Conservation (phyloP, 1,139 yeast genomes). For the Pneumocystis jirovecii region DNA sequence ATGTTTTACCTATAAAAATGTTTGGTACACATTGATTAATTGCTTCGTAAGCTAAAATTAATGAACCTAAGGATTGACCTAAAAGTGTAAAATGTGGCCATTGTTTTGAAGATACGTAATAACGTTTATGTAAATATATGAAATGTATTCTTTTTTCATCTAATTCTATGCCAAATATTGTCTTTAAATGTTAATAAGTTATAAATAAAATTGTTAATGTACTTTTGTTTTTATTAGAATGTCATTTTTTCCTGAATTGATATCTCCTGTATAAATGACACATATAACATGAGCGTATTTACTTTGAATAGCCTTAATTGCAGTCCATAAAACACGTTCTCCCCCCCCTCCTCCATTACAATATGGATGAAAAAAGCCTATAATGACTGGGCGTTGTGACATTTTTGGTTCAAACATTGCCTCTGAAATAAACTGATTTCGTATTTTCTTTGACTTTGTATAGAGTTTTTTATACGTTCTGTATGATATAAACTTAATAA, state of each 20-base stretch:
- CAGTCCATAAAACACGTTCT: conserved; percentile 92
- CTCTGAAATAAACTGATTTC: not conserved
- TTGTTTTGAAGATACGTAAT: conserved; percentile 49
- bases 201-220: not conserved
- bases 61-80: conserved; percentile 78
- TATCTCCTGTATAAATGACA: conserved; percentile 62
- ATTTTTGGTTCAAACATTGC: not conserved
- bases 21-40: conserved; percentile 60
- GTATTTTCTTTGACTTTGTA: not conserved
- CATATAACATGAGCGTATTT: conserved; percentile 41
- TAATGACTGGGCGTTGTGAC: not conserved
- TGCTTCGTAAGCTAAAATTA: conserved; percentile 56
- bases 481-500: not conserved
- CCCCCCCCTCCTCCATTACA: conserved; percentile 94
- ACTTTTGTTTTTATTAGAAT: conserved; percentile 42
- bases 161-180: conserved; percentile 52
- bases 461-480: not conserved
- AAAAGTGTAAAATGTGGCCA: conserved; percentile 73
- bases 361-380: conserved; percentile 89
- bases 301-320: conserved; percentile 55
- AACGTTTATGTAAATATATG: conserved; percentile 48
- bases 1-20: conserved; percentile 47
- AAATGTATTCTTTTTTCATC: conserved; percentile 45
- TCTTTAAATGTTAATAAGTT: conserved; percentile 5
- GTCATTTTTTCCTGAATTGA: conserved; percentile 33